Evolutionary conservation across 257 asterid species (phyloP), one percentile per base, ranked within the genome.

Genomic region (Asclepias syriaca): DNA sequence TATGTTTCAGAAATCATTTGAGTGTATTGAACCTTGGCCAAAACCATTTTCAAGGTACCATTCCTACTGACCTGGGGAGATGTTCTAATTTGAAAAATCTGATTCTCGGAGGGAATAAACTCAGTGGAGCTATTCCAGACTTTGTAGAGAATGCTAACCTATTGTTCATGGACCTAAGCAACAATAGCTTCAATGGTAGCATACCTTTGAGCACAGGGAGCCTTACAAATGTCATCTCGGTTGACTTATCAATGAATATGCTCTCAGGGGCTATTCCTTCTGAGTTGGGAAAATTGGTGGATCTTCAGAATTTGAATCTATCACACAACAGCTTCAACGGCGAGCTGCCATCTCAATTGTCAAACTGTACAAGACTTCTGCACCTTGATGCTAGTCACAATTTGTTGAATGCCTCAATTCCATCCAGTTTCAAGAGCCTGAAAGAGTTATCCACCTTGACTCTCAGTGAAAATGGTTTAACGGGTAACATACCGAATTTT

Each of bases 401-500:
- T 79, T 53, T 80, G 80, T 83, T 91, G 68, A 86, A 81, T 66
- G 96, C 95, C 29, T 77, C 83, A 0, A 84, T 89, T 19, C 88
- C 95, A 0, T 79, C 86, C 78, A 77, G 77, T 68, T 79, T 85
- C n/a, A 80, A 80, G 69, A 79, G 77, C 86, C 78, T 89, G 83
- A 72, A 65, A 18, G 88, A 81, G 66, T 71, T 91, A 60, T 71
- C 90, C 32, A 56, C 69, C 68, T 84, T 91, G 81, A 83, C 78
- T 80, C 82, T 89, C 19, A 81, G 93, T 63, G 87, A 83, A 60
- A 91, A 91, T 70, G 54, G 48, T 40, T 81, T 91, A 16, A 68
- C 69, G 46, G 96, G 97, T 57, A 85, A 80, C 32, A 70, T 91
- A 59, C 90, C 93, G 0, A 16, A 74, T 7, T 76, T 81, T 43